Conservation (phyloP, 305 asterid genomes). For the Fraxinus paxiana region DNA sequence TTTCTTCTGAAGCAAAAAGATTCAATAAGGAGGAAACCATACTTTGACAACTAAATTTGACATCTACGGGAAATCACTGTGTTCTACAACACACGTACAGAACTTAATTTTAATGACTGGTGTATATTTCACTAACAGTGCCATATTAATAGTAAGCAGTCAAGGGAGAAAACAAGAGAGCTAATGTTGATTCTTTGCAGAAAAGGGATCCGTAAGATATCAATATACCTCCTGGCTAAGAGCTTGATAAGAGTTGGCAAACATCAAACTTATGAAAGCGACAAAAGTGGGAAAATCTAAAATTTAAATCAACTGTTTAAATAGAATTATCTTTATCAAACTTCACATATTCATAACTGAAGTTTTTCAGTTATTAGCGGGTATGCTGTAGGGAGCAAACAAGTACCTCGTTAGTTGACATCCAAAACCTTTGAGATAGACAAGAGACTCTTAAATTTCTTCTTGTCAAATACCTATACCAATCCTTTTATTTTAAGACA, state of each 20-base stretch:
- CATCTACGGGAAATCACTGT: not conserved
- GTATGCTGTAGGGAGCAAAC: not conserved
- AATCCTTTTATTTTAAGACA: not conserved
- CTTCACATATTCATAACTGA: not conserved
- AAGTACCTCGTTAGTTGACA: not conserved
- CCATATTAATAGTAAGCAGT: not conserved
- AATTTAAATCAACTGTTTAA: conserved; percentile 5
- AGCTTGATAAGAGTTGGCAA: conserved; percentile 6
- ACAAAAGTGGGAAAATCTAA: not conserved
- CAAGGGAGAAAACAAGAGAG: not conserved
- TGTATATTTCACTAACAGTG: not conserved
- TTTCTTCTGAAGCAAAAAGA: not conserved
- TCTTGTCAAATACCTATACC: not conserved
- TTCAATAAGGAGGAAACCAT: not conserved
- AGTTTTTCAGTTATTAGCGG: not conserved
- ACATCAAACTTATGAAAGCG: conserved; percentile 3
- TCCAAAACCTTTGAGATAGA: not conserved
- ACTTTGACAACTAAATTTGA: not conserved
- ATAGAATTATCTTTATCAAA: conserved; percentile 1
- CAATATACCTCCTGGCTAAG: not conserved
- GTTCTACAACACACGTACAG: not conserved
- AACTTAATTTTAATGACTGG: not conserved
- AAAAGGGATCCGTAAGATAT: not conserved
- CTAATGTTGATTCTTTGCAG: not conserved
- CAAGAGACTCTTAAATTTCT: not conserved